These are phyloP conservation scores for Boletus speciosus DNA, from an alignment of 768 basidiomycete species.

Conservation along the genomic window DNA sequence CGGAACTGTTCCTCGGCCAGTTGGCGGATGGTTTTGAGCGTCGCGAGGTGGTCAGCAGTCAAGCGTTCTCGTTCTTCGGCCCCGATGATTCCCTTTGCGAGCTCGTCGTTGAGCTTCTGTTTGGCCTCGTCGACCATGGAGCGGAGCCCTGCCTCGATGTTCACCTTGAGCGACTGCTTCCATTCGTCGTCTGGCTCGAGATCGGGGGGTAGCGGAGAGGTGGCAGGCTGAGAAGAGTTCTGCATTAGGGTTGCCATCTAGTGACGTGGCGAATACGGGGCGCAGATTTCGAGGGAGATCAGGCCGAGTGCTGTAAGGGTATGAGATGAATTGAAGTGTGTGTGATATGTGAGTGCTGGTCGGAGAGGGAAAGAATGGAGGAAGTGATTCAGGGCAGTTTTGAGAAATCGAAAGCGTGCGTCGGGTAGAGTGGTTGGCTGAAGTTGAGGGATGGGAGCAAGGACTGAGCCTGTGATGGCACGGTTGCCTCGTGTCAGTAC, in stretches of 20 bases:
- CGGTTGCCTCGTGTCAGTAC: conserved; percentile 54
- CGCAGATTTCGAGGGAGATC: conserved; percentile 4
- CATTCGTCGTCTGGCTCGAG: conserved; percentile 54
- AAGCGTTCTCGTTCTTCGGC: conserved; percentile 36
- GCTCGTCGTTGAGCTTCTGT: conserved; percentile 49
- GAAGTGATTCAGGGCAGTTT: conserved; percentile 6
- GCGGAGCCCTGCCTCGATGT: conserved; percentile 47
- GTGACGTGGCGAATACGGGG: conserved; percentile 3
- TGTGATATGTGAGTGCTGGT: neutral
- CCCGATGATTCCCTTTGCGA: conserved; percentile 41
- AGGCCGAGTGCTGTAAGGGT: neutral
- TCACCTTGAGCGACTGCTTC: conserved; percentile 45
- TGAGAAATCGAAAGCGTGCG: conserved; percentile 13
- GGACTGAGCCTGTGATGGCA: conserved; percentile 37
- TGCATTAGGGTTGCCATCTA: conserved; percentile 26
- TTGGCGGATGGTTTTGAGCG: conserved; percentile 43
- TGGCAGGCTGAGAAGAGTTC: conserved; percentile 10
- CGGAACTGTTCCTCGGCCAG: conserved; percentile 47
- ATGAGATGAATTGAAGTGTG: neutral
- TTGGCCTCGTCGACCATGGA: conserved; percentile 58
- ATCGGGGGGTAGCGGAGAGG: conserved; percentile 17
- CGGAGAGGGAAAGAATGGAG: neutral
- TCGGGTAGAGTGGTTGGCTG: conserved; percentile 13
- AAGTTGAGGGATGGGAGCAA: conserved; percentile 19
- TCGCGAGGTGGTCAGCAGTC: conserved; percentile 35